A percentile compares a stretch with the other conserved stretches of the same genome.
phyloP scores from a whole-genome alignment of 129 eudicot genomes.

The Tagetes erecta region DNA sequence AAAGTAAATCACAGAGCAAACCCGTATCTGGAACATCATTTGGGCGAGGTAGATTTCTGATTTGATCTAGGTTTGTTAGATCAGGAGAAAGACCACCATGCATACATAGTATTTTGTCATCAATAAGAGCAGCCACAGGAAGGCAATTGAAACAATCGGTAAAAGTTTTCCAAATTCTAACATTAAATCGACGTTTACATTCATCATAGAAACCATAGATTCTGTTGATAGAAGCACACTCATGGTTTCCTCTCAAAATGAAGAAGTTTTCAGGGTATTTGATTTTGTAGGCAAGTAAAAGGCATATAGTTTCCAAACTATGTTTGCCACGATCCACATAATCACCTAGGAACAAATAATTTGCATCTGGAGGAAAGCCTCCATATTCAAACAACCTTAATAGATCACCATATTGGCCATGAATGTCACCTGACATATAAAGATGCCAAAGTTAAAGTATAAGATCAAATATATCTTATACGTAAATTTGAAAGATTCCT shows the following conservation, averaged over 20 bases:
- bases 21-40: constrained; percentile 78
- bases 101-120: constrained; percentile 78
- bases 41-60: constrained; percentile 64
- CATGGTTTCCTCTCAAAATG: constrained; percentile 69
- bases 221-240: constrained; percentile 73
- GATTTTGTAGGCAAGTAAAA: constrained; percentile 68
- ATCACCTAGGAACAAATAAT: constrained; percentile 71
- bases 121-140: constrained; percentile 77
- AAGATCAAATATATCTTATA: neutral
- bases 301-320: constrained; percentile 66
- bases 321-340: constrained; percentile 79
- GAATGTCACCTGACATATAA: constrained; percentile 63
- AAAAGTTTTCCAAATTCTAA: constrained; percentile 68
- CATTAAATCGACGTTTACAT: constrained; percentile 77
- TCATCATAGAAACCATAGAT: constrained; percentile 79
- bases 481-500: neutral
- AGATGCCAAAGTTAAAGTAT: neutral
- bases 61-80: constrained; percentile 61
- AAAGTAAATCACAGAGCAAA: constrained; percentile 71
- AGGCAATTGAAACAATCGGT: constrained; percentile 76
- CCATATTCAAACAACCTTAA: constrained; percentile 75
- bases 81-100: constrained; percentile 86
- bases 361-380: constrained; percentile 73
- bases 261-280: constrained; percentile 76
- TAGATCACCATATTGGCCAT: constrained; percentile 80